Percentiles rank a stretch among this genome's conserved stretches.
These are phyloP conservation scores for Apophysomyces sp. DNA, from an alignment of 371 early-diverging fungal species.

Conservation along the genomic window DNA sequence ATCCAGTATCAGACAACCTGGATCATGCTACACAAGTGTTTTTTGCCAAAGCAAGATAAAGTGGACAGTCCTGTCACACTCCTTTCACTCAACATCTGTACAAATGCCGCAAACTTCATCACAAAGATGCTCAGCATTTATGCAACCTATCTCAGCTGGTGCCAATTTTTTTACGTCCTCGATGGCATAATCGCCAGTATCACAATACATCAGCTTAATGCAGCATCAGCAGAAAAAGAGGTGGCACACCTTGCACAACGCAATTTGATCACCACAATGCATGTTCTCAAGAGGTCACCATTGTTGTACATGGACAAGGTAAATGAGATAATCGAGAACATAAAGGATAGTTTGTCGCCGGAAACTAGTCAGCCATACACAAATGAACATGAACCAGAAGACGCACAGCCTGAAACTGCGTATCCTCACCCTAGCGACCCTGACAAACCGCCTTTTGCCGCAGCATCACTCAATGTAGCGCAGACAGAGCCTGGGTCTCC, in stretches of 20 bases:
- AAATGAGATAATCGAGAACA: slow-evolving; percentile 38
- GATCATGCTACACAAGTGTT: slow-evolving; percentile 39
- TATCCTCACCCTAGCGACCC: too few relatives aligned
- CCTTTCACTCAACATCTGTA: slow-evolving; percentile 31
- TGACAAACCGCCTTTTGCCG: too few relatives aligned
- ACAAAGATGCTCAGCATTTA: slow-evolving; percentile 44
- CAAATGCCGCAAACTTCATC: slow-evolving; percentile 32
- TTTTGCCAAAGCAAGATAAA: slow-evolving; percentile 32
- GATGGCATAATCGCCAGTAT: slow-evolving; percentile 49
- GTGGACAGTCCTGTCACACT: slow-evolving; percentile 28
- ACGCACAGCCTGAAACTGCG: too few relatives aligned
- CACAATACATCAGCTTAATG: slow-evolving; percentile 46
- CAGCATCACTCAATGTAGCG: too few relatives aligned
- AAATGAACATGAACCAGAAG: slow-evolving; percentile 7
- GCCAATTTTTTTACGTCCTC: slow-evolving; percentile 45
- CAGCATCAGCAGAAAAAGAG: slow-evolving; percentile 36
- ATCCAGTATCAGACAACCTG: slow-evolving; percentile 35
- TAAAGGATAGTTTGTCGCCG: slow-evolving; percentile 23
- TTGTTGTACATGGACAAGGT: slow-evolving; percentile 52
- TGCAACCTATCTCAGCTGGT: slow-evolving; percentile 32
- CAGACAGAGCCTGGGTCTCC: too few relatives aligned
- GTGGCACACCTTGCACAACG: slow-evolving; percentile 37
- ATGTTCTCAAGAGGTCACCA: slow-evolving; percentile 42
- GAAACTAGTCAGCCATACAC: slow-evolving; percentile 32
- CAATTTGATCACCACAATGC: slow-evolving; percentile 40